Evolutionary conservation across 305 asterid genomes (phyloP).

Genomic region (Rubia occidens): DNA sequence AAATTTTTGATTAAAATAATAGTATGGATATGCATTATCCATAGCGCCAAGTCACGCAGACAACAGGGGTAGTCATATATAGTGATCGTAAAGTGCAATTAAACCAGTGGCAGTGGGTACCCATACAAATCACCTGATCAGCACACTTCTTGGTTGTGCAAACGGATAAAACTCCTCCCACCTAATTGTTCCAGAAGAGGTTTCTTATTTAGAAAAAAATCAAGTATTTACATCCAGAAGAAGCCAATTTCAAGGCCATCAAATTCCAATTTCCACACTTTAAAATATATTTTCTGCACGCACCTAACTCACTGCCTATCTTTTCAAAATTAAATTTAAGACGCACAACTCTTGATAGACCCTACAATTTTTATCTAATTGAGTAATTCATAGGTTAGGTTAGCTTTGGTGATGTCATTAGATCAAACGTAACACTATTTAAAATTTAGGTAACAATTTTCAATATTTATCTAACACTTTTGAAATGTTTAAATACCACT

Average conservation of each 20-base stretch:
- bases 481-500: too few relatives aligned
- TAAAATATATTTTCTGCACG: too few relatives aligned
- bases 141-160: neutral
- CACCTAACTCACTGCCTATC: too few relatives aligned
- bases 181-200: slow-evolving; percentile 1
- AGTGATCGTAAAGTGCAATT: neutral
- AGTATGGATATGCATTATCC: slow-evolving; percentile 1
- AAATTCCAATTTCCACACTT: neutral
- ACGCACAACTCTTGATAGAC: too few relatives aligned
- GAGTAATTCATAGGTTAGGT: too few relatives aligned
- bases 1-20: too few relatives aligned
- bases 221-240: neutral
- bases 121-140: neutral
- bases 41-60: neutral
- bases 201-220: neutral
- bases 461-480: too few relatives aligned
- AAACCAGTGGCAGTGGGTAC: neutral
- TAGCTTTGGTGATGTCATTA: too few relatives aligned
- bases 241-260: neutral
- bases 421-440: too few relatives aligned
- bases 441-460: too few relatives aligned
- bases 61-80: neutral
- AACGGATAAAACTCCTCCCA: neutral
- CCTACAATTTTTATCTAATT: too few relatives aligned
- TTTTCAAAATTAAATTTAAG: too few relatives aligned